Evolutionary conservation across 495 filamentous ascomycete genomes (phyloP).

Genomic region (Penicillium coffeae): DNA sequence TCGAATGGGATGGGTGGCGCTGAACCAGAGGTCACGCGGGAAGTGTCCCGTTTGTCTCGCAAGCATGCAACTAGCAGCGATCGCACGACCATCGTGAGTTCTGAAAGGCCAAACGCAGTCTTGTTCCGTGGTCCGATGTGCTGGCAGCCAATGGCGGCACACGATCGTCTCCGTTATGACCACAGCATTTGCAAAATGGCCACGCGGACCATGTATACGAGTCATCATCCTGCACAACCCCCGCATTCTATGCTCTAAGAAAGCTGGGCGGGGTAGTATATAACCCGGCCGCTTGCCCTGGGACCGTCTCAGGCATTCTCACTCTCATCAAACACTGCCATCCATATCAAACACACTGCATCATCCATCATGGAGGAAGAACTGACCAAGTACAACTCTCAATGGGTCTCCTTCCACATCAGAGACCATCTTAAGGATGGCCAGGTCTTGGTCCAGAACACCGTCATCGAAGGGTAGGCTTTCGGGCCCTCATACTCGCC

Average conservation of each 20-base stretch:
- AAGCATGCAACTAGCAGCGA: not conserved
- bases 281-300: not conserved
- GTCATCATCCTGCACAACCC: conserved; percentile 2
- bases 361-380: conserved; percentile 1
- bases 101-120: not conserved
- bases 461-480: conserved; percentile 31
- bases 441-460: conserved; percentile 28
- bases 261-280: not conserved
- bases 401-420: conserved; percentile 39
- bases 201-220: conserved; percentile 1
- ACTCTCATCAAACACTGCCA: not conserved
- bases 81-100: not conserved
- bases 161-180: conserved; percentile 1
- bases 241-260: conserved; percentile 5
- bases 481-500: not conserved
- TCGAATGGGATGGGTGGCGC: not conserved
- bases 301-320: not conserved
- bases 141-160: not conserved
- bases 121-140: not conserved
- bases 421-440: conserved; percentile 33
- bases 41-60: not conserved
- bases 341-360: not conserved
- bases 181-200: conserved; percentile 1
- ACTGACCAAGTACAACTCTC: conserved; percentile 24
- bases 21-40: not conserved